A percentile compares a stretch with the other conserved stretches of the same genome.
Evolutionary conservation across 352 stramenopile genomes (phyloP).

Genomic region (Bremia lactucae): DNA sequence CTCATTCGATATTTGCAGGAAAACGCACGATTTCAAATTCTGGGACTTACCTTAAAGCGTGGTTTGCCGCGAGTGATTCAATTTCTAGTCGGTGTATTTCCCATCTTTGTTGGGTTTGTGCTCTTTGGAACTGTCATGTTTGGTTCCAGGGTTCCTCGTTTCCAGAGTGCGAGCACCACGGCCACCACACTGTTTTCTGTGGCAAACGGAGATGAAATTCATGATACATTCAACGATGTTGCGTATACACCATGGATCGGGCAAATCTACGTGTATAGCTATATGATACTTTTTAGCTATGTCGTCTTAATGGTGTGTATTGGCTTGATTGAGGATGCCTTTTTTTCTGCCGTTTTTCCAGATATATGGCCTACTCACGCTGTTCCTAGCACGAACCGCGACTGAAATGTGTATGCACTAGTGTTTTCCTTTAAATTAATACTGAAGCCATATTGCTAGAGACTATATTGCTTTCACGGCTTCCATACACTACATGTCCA

Average conservation of each 20-base stretch:
- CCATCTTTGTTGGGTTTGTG: conserved; percentile 79
- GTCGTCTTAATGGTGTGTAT: conserved; percentile 86
- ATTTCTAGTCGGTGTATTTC: conserved; percentile 76
- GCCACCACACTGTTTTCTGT: conserved; percentile 79
- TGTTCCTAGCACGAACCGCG: too few species aligned
- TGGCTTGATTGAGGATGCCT: conserved; percentile 82
- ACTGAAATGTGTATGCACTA: too few species aligned
- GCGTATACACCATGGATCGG: conserved; percentile 60
- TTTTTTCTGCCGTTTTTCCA: conserved; percentile 75
- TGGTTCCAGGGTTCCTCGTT: conserved; percentile 63
- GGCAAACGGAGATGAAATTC: conserved; percentile 82
- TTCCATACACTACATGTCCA: too few species aligned
- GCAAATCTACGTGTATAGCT: conserved; percentile 80
- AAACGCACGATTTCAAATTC: conserved; percentile 62
- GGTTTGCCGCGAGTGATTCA: conserved; percentile 60
- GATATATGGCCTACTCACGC: conserved; percentile 35
- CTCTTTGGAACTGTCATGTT: conserved; percentile 84
- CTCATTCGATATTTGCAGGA: conserved; percentile 66
- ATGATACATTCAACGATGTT: conserved; percentile 73
- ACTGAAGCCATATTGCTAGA: too few species aligned
- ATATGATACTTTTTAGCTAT: conserved; percentile 85
- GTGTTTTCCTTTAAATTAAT: too few species aligned
- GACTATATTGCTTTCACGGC: too few species aligned
- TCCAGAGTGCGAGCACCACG: conserved; percentile 51
- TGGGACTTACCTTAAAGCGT: conserved; percentile 60